Conservation (phyloP, 495 filamentous ascomycete species). For the Penicillium psychrofluorescens region DNA sequence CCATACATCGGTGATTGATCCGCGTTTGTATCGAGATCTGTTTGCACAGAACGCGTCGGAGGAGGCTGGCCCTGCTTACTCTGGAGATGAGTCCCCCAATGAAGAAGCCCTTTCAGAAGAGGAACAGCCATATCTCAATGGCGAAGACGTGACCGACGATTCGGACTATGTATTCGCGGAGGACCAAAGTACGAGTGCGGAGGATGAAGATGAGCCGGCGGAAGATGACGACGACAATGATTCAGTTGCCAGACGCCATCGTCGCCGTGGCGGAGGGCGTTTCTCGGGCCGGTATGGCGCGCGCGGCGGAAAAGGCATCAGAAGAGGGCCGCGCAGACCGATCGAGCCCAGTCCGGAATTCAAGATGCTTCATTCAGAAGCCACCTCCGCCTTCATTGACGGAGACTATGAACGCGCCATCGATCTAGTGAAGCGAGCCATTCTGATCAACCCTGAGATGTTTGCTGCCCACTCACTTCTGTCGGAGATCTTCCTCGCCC, state of each 20-base stretch:
- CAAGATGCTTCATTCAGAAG: slow-evolving; percentile 61
- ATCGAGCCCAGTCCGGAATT: slow-evolving; percentile 69
- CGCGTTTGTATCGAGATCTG: slow-evolving; percentile 29
- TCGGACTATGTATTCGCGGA: slow-evolving; percentile 19
- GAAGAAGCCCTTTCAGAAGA: background rate
- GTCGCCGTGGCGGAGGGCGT: slow-evolving; percentile 29
- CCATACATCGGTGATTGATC: slow-evolving; percentile 30
- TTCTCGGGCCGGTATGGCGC: slow-evolving; percentile 39
- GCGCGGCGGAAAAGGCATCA: slow-evolving; percentile 42
- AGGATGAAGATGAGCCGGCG: slow-evolving; percentile 7
- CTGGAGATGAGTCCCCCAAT: slow-evolving; percentile 7
- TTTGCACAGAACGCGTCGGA: background rate
- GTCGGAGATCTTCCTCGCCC: slow-evolving; percentile 62
- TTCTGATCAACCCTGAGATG: slow-evolving; percentile 78
- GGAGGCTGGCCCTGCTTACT: background rate
- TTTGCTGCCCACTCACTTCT: slow-evolving; percentile 70
- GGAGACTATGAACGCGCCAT: slow-evolving; percentile 58
- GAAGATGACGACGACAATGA: slow-evolving; percentile 29
- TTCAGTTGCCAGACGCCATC: slow-evolving; percentile 18
- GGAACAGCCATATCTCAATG: background rate
- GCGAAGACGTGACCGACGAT: slow-evolving; percentile 13
- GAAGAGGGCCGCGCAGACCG: slow-evolving; percentile 61
- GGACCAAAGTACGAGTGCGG: slow-evolving; percentile 19
- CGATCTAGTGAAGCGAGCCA: slow-evolving; percentile 55
- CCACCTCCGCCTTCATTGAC: slow-evolving; percentile 62